Conservation (phyloP, 768 basidiomycete genomes). For the Macrolepiota fuliginosa region DNA sequence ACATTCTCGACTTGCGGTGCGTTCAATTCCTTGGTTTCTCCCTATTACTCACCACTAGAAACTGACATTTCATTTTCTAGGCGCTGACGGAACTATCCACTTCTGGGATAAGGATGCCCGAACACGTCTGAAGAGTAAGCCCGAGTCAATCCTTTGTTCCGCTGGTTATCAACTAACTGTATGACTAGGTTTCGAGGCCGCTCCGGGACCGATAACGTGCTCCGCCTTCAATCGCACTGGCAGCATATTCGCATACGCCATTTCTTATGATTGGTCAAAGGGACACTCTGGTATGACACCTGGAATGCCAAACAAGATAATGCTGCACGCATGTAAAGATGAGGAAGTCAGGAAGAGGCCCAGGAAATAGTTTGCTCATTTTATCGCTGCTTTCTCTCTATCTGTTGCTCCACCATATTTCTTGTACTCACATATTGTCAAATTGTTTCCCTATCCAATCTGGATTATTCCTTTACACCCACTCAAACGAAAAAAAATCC, state of each 20-base stretch:
- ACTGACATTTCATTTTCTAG: slow-evolving; percentile 28
- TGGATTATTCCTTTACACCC: not conserved
- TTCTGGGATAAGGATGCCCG: slow-evolving; percentile 96
- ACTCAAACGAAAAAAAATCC: not conserved
- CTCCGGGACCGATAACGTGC: slow-evolving; percentile 73
- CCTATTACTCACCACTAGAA: slow-evolving; percentile 20
- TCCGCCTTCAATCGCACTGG: slow-evolving; percentile 87
- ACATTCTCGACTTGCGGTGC: slow-evolving; percentile 81
- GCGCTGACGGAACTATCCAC: slow-evolving; percentile 84
- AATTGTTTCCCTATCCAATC: not conserved
- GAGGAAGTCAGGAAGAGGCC: slow-evolving; percentile 77
- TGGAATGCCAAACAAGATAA: slow-evolving; percentile 71
- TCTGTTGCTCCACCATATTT: slow-evolving; percentile 5
- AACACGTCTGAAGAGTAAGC: slow-evolving; percentile 84
- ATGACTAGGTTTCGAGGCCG: slow-evolving; percentile 64
- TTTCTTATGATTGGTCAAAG: slow-evolving; percentile 95
- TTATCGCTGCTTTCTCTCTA: slow-evolving; percentile 3
- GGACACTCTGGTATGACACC: slow-evolving; percentile 84
- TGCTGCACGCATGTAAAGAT: slow-evolving; percentile 83
- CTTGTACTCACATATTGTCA: slow-evolving; percentile 10
- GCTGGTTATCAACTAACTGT: not conserved
- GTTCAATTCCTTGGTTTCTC: not conserved
- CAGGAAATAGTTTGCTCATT: slow-evolving; percentile 31
- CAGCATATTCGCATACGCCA: slow-evolving; percentile 85
- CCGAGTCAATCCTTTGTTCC: not conserved